Percentiles rank a stretch among this genome's conserved stretches.
Evolutionary conservation across 495 filamentous ascomycete genomes (phyloP).

Genomic region (Cercophora samala): DNA sequence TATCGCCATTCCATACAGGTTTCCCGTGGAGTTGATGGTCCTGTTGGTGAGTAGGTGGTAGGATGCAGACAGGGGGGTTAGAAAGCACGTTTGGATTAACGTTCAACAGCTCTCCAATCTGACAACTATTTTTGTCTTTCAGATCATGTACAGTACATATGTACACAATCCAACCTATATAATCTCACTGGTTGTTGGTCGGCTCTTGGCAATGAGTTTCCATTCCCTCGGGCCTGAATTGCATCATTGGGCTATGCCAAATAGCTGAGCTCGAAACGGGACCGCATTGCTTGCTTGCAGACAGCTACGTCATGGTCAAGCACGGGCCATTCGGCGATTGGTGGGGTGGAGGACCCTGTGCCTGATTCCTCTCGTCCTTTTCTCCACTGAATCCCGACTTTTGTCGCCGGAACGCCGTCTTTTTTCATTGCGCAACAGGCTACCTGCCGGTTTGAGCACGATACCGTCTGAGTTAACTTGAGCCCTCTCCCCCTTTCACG

Average conservation of each 20-base stretch:
- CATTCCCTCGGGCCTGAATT: background rate
- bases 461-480: too few species aligned
- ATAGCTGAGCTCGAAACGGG: background rate
- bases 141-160: too few species aligned
- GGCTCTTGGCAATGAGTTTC: background rate
- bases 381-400: constrained; percentile 2
- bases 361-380: background rate
- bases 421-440: constrained; percentile 1
- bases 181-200: background rate
- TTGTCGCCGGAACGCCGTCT: background rate
- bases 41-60: background rate
- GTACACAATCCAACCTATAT: background rate
- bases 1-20: background rate
- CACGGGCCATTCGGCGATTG: background rate
- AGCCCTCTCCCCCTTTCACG: background rate
- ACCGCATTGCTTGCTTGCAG: background rate
- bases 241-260: background rate
- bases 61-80: background rate
- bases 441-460: too few species aligned
- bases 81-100: background rate
- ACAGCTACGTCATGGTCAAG: constrained; percentile 14
- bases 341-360: constrained; percentile 3
- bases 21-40: background rate
- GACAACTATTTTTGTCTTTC: background rate
- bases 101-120: background rate